These are phyloP conservation scores for Ceratocystis ficicola DNA, from an alignment of 2,329 filamentous ascomycete genomes.

Conservation along the genomic window DNA sequence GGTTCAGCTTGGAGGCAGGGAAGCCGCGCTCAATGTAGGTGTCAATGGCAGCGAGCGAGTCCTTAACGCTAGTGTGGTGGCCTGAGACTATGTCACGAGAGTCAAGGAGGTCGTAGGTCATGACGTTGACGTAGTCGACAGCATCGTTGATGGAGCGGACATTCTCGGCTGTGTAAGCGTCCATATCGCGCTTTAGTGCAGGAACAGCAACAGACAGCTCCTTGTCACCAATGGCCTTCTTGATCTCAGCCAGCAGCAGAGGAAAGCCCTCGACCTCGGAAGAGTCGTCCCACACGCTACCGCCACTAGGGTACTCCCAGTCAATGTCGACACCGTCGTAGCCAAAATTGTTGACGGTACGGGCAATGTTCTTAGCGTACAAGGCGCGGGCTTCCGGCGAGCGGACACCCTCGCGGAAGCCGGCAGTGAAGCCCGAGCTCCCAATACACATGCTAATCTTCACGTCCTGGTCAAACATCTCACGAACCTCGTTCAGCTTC, in stretches of 20 bases:
- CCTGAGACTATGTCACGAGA: constrained; percentile 50
- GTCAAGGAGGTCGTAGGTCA: constrained; percentile 62
- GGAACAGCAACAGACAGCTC: constrained; percentile 58
- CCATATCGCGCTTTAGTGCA: constrained; percentile 51
- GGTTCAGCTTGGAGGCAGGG: constrained; percentile 41
- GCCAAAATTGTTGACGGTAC: constrained; percentile 48
- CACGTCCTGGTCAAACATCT: constrained; percentile 39
- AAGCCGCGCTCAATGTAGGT: constrained; percentile 48
- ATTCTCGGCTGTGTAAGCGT: constrained; percentile 49
- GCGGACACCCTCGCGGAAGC: constrained; percentile 47
- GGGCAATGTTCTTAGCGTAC: constrained; percentile 53
- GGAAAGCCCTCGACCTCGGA: too few relatives aligned
- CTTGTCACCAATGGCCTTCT: constrained; percentile 38
- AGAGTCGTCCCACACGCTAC: too few relatives aligned
- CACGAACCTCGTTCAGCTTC: constrained; percentile 30
- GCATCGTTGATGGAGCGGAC: constrained; percentile 45
- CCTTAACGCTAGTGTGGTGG: constrained; percentile 51
- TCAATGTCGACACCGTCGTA: constrained; percentile 25
- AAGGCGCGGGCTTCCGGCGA: constrained; percentile 39
- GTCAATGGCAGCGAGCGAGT: constrained; percentile 42
- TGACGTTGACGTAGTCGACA: constrained; percentile 57
- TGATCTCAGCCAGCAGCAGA: too few relatives aligned
- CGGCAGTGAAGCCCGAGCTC: constrained; percentile 58
- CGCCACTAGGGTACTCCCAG: too few relatives aligned
- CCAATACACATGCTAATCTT: constrained; percentile 60